These are phyloP conservation scores for Lathyrus aphaca DNA, from an alignment of 306 rosid species.

Conservation along the genomic window DNA sequence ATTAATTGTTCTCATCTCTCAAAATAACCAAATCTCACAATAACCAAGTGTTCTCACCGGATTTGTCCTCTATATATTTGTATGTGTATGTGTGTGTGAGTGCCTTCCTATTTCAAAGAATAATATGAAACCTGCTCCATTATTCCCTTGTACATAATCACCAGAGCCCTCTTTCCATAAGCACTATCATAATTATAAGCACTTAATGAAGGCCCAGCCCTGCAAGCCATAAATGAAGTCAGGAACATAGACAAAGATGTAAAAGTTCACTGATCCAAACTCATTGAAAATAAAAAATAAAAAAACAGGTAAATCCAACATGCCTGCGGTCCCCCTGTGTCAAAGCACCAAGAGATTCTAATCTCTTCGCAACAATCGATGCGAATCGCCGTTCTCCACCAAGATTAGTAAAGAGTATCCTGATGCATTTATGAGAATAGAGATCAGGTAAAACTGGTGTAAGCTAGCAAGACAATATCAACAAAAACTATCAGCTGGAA, in stretches of 20 bases:
- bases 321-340: constrained; percentile 99
- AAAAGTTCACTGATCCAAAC: constrained; percentile 31
- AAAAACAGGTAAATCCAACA: constrained; percentile 44
- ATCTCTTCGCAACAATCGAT: constrained; percentile 97
- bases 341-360: constrained; percentile 95
- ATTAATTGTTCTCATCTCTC: background rate
- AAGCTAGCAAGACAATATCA: constrained; percentile 18
- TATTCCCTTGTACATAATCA: constrained; percentile 90
- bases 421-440: constrained; percentile 44
- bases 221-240: constrained; percentile 51
- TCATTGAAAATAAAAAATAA: constrained; percentile 26
- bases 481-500: background rate
- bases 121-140: constrained; percentile 81
- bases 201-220: constrained; percentile 93
- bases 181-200: constrained; percentile 97
- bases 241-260: constrained; percentile 40
- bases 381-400: constrained; percentile 99
- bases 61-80: too few species aligned
- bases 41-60: too few species aligned
- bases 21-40: background rate
- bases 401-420: constrained; percentile 92
- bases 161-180: constrained; percentile 83
- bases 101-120: constrained; percentile 23
- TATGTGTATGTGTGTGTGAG: background rate
- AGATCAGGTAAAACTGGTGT: constrained; percentile 24